Conservation (phyloP, 257 asterid genomes). For the Thymus quinquecostatus region DNA sequence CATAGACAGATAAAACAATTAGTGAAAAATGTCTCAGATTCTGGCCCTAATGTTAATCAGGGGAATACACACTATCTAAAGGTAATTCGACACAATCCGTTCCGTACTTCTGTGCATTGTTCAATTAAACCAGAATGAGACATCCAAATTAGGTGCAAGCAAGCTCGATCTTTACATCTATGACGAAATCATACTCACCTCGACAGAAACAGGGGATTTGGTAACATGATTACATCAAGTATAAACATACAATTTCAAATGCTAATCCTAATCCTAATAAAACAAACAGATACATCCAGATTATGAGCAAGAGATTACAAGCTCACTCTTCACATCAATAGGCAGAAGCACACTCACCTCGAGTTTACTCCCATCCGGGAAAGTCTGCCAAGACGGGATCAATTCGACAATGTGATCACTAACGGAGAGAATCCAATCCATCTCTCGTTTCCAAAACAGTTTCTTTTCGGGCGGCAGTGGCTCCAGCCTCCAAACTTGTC, state of each 20-base stretch:
- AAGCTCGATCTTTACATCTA: not conserved
- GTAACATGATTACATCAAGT: not conserved
- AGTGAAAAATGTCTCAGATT: too few relatives aligned
- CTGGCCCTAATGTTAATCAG: too few relatives aligned
- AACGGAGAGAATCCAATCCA: slow-evolving; percentile 81
- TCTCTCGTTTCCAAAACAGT: slow-evolving; percentile 77
- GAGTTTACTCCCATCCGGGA: slow-evolving; percentile 73
- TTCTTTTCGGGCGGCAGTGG: slow-evolving; percentile 67
- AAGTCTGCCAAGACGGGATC: slow-evolving; percentile 76
- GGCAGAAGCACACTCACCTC: slow-evolving; percentile 48
- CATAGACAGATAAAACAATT: too few relatives aligned
- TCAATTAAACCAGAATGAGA: too few relatives aligned
- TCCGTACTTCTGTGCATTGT: too few relatives aligned
- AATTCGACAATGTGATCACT: slow-evolving; percentile 84
- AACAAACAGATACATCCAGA: not conserved
- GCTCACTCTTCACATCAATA: not conserved
- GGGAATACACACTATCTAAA: too few relatives aligned
- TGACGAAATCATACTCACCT: not conserved
- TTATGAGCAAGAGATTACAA: not conserved
- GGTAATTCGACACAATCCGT: too few relatives aligned
- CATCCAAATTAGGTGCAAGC: too few relatives aligned
- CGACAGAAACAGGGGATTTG: not conserved
- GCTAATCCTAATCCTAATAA: not conserved
- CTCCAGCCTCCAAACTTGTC: slow-evolving; percentile 88
- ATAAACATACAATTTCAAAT: not conserved